Evolutionary conservation across 2,329 filamentous ascomycete species (phyloP), one percentile per base, ranked within the genome.

Genomic region (Arthroderma sp.): DNA sequence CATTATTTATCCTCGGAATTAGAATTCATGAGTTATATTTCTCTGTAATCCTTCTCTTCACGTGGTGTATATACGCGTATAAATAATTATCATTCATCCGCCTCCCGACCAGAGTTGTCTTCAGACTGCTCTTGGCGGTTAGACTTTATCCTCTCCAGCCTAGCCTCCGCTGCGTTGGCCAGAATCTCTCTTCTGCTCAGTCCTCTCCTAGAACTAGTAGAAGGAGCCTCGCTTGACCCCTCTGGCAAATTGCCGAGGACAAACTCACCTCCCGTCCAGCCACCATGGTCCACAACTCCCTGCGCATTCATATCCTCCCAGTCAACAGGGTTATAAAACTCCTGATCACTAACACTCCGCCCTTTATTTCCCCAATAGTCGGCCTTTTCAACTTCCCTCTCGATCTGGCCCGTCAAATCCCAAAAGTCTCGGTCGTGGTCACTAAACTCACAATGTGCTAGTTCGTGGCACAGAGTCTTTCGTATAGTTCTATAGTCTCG

Each of bases 401-500:
- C 91, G 66, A 96, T 94, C 75, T 86, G 80, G 64, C 84, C 84
- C 63, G 88, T 95, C 65, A 98, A 71, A 56, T 89, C 81, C 91
- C 93, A 97, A 67, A 98, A 98, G 51, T 87, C 75, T 17, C 82
- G 77, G 71, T 97, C 90, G 70, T 98, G 93, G 0, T 86, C 82
- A 0, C 86, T 79, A 73, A 86, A 85, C 8, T 95, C 88, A 65
- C 95, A 96, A 71, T 98, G 93, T 63, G 91, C 86, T 17, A 98
- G 77, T 75, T 98, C 93, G 73, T 98, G 93, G 68, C 91, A 97
- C 11, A 98, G 77, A 49, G 93, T 97, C 64, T 87, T 88, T 55
- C 93, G 81, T 53, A 98, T 94, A 0, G 86, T 91, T 65, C 86
- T 85, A 74, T 97, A 98, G 68, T 96, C 89, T 38, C 93, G 77